Evolutionary conservation across 345 rosid genomes (phyloP).

Genomic region (Populus nigra): DNA sequence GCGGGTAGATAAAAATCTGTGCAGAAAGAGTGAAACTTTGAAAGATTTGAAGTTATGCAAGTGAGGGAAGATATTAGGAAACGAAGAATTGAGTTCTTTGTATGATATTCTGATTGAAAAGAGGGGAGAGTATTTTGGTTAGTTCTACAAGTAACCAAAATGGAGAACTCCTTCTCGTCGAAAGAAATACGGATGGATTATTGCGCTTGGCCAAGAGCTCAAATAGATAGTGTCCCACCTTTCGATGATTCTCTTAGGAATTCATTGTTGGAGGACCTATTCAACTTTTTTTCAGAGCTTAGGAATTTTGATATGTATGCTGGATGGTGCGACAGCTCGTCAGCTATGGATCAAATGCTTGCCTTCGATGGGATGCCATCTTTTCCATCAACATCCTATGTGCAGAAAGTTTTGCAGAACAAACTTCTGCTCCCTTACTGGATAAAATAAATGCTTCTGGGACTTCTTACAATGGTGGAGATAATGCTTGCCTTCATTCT

Average conservation of each 20-base stretch:
- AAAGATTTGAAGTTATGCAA: slow-evolving; percentile 12
- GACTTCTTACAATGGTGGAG: slow-evolving; percentile 39
- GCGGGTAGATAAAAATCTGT: neutral
- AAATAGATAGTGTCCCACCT: neutral
- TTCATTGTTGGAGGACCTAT: slow-evolving; percentile 46
- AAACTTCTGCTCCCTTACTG: slow-evolving; percentile 25
- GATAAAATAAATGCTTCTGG: slow-evolving; percentile 29
- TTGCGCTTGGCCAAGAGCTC: no score
- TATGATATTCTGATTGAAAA: neutral
- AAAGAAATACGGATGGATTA: slow-evolving; percentile 45
- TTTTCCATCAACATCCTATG: slow-evolving; percentile 12
- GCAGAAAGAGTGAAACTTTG: neutral
- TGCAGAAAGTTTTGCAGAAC: slow-evolving; percentile 28
- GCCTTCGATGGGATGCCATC: slow-evolving; percentile 12
- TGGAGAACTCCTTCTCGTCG: slow-evolving; percentile 59
- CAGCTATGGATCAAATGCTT: no score
- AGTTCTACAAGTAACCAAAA: slow-evolving; percentile 10
- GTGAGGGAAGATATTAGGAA: neutral
- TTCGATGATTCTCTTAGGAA: slow-evolving; percentile 28
- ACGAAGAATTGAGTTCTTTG: neutral
- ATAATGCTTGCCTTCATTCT: slow-evolving; percentile 32
- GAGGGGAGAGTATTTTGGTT: neutral
- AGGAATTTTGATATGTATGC: slow-evolving; percentile 60
- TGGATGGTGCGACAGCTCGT: slow-evolving; percentile 51
- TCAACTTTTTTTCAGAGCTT: slow-evolving; percentile 45